A percentile compares a stretch with the other conserved stretches of the same genome.
These are phyloP conservation scores for Myxozyma monticola DNA, from an alignment of 805 yeast species.

Conservation along the genomic window DNA sequence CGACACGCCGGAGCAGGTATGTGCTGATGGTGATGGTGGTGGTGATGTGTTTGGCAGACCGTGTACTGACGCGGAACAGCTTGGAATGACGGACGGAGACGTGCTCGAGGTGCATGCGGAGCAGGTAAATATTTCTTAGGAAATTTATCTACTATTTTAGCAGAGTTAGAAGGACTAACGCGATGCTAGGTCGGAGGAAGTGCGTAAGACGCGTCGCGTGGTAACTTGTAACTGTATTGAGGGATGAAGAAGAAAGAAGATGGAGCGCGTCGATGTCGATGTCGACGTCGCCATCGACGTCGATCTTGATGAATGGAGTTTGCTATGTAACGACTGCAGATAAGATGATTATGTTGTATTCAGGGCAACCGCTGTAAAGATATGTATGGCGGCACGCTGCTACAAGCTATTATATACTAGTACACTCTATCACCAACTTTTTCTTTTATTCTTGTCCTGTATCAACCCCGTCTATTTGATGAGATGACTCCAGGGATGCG, in stretches of 20 bases:
- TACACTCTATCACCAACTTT: not conserved
- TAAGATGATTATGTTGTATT: no score
- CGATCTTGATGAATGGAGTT: no score
- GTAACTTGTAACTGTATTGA: no score
- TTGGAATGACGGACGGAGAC: constrained; percentile 94
- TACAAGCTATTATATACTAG: not conserved
- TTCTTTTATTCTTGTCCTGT: not conserved
- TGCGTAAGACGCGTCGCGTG: not conserved
- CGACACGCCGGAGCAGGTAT: constrained; percentile 75
- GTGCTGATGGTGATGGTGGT: not conserved
- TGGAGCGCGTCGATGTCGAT: no score
- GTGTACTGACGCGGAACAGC: constrained; percentile 31
- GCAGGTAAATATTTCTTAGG: constrained; percentile 70
- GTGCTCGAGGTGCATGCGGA: constrained; percentile 96
- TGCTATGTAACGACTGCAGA: no score
- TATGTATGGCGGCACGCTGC: not conserved
- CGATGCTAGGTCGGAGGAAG: not conserved
- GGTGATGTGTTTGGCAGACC: not conserved
- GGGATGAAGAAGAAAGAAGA: no score
- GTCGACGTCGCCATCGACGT: no score
- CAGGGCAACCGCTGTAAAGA: no score
- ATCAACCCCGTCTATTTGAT: constrained; percentile 4
- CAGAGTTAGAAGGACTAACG: not conserved
- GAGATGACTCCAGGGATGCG: constrained; percentile 43
- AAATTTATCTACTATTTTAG: no score